phyloP scores from a whole-genome alignment of 1,139 yeast species.

The Blastobotrys serpentis region DNA sequence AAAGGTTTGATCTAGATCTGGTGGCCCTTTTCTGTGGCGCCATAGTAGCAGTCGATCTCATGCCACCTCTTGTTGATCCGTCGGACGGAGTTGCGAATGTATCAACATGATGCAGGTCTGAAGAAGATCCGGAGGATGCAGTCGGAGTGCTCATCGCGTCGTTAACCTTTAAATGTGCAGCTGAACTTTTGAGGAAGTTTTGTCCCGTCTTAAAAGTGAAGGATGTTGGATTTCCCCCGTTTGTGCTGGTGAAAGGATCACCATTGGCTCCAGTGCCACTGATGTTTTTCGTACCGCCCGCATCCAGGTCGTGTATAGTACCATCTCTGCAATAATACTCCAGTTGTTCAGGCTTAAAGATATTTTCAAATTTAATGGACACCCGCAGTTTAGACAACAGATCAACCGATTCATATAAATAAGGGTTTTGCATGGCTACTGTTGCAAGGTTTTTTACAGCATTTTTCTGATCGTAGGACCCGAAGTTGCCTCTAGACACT shows the following conservation, averaged over 20 bases:
- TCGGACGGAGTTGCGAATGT: constrained; percentile 21
- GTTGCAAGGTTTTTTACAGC: constrained; percentile 67
- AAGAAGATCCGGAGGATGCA: constrained; percentile 8
- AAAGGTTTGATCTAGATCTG: constrained; percentile 17
- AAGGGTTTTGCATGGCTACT: constrained; percentile 73
- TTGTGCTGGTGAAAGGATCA: not conserved
- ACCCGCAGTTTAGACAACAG: constrained; percentile 62
- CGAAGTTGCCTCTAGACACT: constrained; percentile 48
- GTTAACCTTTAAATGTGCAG: constrained; percentile 3
- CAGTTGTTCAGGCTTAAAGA: constrained; percentile 44
- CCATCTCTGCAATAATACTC: constrained; percentile 8
- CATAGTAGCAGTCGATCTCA: constrained; percentile 21
- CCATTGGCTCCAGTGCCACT: too few species aligned
- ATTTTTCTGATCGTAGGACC: constrained; percentile 45
- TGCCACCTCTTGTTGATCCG: constrained; percentile 13
- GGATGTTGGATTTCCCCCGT: constrained; percentile 14
- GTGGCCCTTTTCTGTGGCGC: constrained; percentile 31
- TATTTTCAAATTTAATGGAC: constrained; percentile 58
- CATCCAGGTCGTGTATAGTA: constrained; percentile 13
- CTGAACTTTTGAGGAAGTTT: constrained; percentile 13
- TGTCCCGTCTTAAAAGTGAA: constrained; percentile 24
- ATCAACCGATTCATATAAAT: constrained; percentile 82
- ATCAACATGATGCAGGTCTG: constrained; percentile 4
- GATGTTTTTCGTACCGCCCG: too few species aligned
- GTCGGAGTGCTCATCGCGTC: constrained; percentile 21